Evolutionary conservation across 495 filamentous ascomycete species (phyloP), one percentile per base, ranked within the genome.

Genomic region (Immersiella caudata): DNA sequence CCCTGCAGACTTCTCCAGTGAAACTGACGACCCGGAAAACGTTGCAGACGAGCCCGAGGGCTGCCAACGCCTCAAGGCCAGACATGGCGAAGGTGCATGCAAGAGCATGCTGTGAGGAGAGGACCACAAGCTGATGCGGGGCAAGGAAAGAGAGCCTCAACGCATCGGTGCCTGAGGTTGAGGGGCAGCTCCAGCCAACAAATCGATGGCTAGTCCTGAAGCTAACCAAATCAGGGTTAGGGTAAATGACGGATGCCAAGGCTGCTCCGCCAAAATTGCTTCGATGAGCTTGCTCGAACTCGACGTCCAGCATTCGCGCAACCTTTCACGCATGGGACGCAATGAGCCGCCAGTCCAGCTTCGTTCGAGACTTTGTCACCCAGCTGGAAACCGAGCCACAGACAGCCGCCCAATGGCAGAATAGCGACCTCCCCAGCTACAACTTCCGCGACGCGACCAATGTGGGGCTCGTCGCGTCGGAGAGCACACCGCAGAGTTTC

Each of bases 401-500:
- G 18, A 0, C 27, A 27, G 50, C 35, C 20, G 55, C 26, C 16
- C 0, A 25, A 2, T 26, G 46, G 27, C 70, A 55, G 22, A 60
- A 50, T 33, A 24, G 24, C 36, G 71, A 74, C 33, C 33, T 75
- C 0, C 75, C 73, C 4, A 6, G 46, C 2, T 74, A 64, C 64
- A 27, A 71, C 40, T 49, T 68, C 25, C 22, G 60, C 49, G 68
- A 77, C 67, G 62, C 70, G 60, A 66, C 66, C 33, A 73, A 79
- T 7, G 76, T 68, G 2, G 74, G 77, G 16, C 67, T 70, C 24
- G 73, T 89, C 6, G 71, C 84, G 6, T 82, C 82, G 7, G 79
- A 70, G 14, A 84, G 83, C 51, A 73, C 64, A 0, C 80, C 83
- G 0, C 71, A 77, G 27, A 77, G 75, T 22, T 85, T 91, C 70